These are phyloP conservation scores for Berberis thunbergii DNA, from an alignment of 164 flowering plant genomes.

Conservation along the genomic window DNA sequence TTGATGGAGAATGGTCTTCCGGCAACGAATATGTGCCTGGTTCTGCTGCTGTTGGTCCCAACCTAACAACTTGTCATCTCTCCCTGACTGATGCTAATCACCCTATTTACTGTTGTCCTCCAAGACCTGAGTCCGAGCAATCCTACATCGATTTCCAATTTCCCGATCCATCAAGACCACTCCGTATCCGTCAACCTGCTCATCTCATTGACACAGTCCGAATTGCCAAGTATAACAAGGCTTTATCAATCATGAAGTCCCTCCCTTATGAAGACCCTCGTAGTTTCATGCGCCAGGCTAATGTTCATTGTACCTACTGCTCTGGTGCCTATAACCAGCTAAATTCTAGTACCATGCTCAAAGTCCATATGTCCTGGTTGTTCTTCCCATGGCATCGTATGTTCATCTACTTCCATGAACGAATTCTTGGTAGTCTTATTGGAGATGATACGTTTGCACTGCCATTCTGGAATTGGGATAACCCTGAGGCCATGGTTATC, in stretches of 20 bases:
- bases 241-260: conserved; percentile 16
- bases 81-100: too few species aligned
- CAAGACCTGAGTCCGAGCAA: conserved; percentile 4
- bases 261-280: conserved; percentile 20
- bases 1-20: too few species aligned
- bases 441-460: conserved; percentile 19
- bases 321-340: conserved; percentile 19
- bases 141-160: conserved; percentile 12
- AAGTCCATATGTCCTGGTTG: conserved; percentile 20
- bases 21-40: too few species aligned
- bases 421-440: conserved; percentile 18
- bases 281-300: conserved; percentile 16
- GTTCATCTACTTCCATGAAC: conserved; percentile 21
- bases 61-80: too few species aligned
- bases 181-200: conserved; percentile 12
- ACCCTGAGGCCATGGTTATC: conserved; percentile 19
- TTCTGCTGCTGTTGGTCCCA: too few species aligned
- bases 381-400: conserved; percentile 23
- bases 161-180: conserved; percentile 11
- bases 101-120: conserved; percentile 17
- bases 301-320: conserved; percentile 20
- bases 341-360: conserved; percentile 12
- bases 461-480: conserved; percentile 26
- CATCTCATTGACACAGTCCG: conserved; percentile 7
- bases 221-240: conserved; percentile 15